phyloP scores from a whole-genome alignment of 768 basidiomycete species.

The Paxillus ammoniavirescens region DNA sequence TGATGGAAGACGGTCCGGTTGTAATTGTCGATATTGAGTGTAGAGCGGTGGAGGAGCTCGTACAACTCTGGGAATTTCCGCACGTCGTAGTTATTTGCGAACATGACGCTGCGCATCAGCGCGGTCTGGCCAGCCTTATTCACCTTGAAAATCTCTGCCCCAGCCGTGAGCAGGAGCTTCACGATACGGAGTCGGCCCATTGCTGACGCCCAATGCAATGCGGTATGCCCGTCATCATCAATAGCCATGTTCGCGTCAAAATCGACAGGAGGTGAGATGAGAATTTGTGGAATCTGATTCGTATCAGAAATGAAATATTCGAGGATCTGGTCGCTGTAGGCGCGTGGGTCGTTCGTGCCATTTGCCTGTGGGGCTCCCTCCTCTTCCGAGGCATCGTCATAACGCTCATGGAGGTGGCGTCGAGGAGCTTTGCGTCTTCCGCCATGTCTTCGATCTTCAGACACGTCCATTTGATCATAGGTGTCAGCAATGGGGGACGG shows the following conservation, averaged over 20 bases:
- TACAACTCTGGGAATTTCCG: conserved; percentile 98
- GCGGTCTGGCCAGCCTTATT: conserved; percentile 97
- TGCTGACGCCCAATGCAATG: conserved; percentile 97
- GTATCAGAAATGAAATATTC: conserved; percentile 99
- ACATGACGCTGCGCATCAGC: conserved; percentile 99
- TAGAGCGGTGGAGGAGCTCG: conserved; percentile 95
- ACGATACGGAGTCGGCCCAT: conserved; percentile 98
- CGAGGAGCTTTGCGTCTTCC: conserved; percentile 48
- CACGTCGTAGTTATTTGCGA: conserved; percentile 98
- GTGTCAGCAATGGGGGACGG: conserved; percentile 77
- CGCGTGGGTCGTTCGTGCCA: conserved; percentile 51
- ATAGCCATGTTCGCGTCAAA: conserved; percentile 96
- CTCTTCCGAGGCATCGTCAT: conserved; percentile 43
- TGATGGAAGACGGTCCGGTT: conserved; percentile 99
- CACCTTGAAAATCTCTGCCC: conserved; percentile 95
- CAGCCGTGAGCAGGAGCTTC: conserved; percentile 88
- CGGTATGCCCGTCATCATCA: conserved; percentile 97
- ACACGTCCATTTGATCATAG: conserved; percentile 30
- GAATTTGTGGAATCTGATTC: conserved; percentile 81
- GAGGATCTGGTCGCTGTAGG: conserved; percentile 94
- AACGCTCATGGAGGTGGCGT: conserved; percentile 45
- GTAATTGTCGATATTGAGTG: conserved; percentile 96
- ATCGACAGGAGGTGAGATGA: conserved; percentile 84
- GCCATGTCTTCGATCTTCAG: conserved; percentile 33
- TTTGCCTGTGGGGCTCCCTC: conserved; percentile 40